Conservation (phyloP, 768 basidiomycete species). For the Lactarius hatsudake region DNA sequence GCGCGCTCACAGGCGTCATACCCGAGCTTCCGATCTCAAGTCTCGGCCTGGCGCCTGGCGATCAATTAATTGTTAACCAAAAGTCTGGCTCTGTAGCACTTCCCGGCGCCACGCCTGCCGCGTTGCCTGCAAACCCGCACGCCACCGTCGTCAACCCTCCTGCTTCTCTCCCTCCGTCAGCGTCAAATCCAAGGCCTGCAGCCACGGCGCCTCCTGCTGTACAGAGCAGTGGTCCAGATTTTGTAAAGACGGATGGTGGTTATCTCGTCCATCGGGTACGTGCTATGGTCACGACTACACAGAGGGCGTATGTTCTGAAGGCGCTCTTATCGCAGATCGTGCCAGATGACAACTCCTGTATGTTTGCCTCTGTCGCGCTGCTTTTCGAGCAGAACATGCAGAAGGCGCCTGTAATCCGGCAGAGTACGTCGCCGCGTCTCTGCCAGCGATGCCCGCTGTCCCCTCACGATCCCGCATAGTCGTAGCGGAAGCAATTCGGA, state of each 20-base stretch:
- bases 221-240: conserved; percentile 45
- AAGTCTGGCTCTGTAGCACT: conserved; percentile 32
- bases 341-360: conserved; percentile 96
- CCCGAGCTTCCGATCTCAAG: conserved; percentile 74
- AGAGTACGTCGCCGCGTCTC: conserved; percentile 48
- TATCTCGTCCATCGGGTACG: conserved; percentile 72
- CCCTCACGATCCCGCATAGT: conserved; percentile 44
- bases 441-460: not conserved
- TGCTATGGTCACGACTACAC: conserved; percentile 15
- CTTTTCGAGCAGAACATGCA: conserved; percentile 80
- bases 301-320: not conserved
- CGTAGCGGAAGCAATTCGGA: conserved; percentile 77
- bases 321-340: conserved; percentile 54
- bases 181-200: conserved; percentile 25
- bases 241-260: conserved; percentile 59
- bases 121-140: conserved; percentile 29
- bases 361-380: conserved; percentile 84
- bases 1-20: conserved; percentile 56
- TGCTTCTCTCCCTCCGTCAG: conserved; percentile 28
- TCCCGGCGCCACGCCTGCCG: conserved; percentile 14
- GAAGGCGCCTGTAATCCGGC: conserved; percentile 67
- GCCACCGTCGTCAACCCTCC: conserved; percentile 29
- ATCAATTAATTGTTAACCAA: conserved; percentile 79
- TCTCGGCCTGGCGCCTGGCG: conserved; percentile 73
- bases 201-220: conserved; percentile 28